Percentiles rank a stretch among this genome's conserved stretches.
Conservation (phyloP, 176 grass and related monocot genomes). For the Cenchrus americanus region DNA sequence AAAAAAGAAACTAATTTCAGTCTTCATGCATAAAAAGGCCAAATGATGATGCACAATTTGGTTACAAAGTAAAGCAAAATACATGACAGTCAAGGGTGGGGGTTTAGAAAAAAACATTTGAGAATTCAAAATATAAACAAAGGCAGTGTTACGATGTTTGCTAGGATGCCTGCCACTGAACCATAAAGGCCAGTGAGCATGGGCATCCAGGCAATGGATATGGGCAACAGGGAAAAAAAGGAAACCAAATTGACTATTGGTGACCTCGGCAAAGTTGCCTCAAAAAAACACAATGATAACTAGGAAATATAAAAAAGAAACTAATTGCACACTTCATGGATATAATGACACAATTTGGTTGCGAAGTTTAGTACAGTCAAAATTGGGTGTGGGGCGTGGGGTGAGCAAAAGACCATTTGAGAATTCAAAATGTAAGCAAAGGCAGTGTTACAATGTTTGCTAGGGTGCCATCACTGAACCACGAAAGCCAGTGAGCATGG, state of each 20-base stretch:
- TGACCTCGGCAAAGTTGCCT: slow-evolving; percentile 76
- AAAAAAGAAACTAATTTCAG: not conserved
- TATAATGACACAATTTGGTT: not conserved
- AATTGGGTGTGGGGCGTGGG: too few relatives aligned
- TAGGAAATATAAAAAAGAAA: not conserved
- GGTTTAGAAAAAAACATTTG: too few relatives aligned
- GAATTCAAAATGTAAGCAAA: too few relatives aligned
- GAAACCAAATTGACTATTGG: slow-evolving; percentile 61
- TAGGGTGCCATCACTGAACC: slow-evolving; percentile 29
- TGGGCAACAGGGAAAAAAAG: slow-evolving; percentile 92
- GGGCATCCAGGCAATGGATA: slow-evolving; percentile 35
- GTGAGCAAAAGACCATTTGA: too few relatives aligned
- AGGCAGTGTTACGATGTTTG: slow-evolving; percentile 13
- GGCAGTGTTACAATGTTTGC: slow-evolving; percentile 33
- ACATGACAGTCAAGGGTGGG: too few relatives aligned
- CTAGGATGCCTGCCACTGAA: slow-evolving; percentile 37
- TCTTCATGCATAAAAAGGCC: not conserved
- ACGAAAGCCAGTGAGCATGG: not conserved
- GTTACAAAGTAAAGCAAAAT: not conserved
- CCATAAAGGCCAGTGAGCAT: not conserved
- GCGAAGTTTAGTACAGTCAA: not conserved
- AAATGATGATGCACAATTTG: not conserved
- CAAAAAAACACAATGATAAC: not conserved
- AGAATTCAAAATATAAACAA: too few relatives aligned
- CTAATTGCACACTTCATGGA: not conserved